Percentiles rank a stretch among this genome's conserved stretches.
These are phyloP conservation scores for slime mould (Dictyostelium discoideum) DNA, from an alignment of 78 protist species.

Conservation along the genomic window dicty_2.7 NC_007088.5:8432001-8432500, in stretches of 20 bases:
- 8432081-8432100: constrained; percentile 99
- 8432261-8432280: constrained; percentile 94
- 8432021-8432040: constrained; percentile 99
- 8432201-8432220: constrained; percentile 98
- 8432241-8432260: constrained; percentile 86
- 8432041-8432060: constrained; percentile 99
- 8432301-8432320: constrained; percentile 90
- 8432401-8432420: constrained; percentile 98
- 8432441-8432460: constrained; percentile 98
- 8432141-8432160: constrained; percentile 96
- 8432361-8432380: constrained; percentile 99
- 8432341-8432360: constrained; percentile 94
- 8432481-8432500: constrained; percentile 97
- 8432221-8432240: constrained; percentile 98
- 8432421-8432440: constrained; percentile 87
- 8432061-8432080: constrained; percentile 99
- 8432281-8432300: constrained; percentile 95
- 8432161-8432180: constrained; percentile 99
- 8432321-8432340: constrained; percentile 93
- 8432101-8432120: constrained; percentile 98
- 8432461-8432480: constrained; percentile 98
- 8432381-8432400: constrained; percentile 95
- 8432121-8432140: constrained; percentile 96
- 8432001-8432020: constrained; percentile 99
- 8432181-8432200: constrained; percentile 98